Conservation (phyloP, 495 filamentous ascomycete genomes). For the Viridothelium virens region DNA sequence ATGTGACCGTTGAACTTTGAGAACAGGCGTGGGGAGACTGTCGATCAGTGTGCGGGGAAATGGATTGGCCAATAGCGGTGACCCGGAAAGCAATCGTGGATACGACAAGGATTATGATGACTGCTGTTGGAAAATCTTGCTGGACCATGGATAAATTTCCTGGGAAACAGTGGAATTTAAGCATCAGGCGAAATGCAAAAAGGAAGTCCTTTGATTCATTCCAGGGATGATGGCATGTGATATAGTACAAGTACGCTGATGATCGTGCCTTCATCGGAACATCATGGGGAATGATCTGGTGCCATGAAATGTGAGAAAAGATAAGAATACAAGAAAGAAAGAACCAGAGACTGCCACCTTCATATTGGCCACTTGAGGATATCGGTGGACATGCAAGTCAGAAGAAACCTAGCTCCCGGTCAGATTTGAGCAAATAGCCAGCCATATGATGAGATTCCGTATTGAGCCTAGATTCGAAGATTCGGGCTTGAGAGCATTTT, state of each 20-base stretch:
- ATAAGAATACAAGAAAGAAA: not conserved
- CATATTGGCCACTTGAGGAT: not conserved
- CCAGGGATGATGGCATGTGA: not conserved
- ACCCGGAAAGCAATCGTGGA: not conserved
- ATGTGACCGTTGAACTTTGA: not conserved
- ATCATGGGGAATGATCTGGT: not conserved
- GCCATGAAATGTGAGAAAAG: not conserved
- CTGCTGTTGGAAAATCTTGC: not conserved
- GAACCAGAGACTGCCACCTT: not conserved
- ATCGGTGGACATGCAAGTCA: not conserved
- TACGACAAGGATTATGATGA: not conserved
- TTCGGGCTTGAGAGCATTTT: too few relatives aligned
- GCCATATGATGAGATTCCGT: too few relatives aligned
- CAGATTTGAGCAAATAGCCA: not conserved
- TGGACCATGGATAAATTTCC: not conserved
- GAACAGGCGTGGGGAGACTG: not conserved
- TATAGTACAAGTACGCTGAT: slow-evolving; percentile 3
- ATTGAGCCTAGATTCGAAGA: too few relatives aligned
- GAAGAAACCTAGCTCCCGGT: not conserved
- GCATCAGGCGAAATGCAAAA: not conserved
- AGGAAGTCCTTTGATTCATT: not conserved
- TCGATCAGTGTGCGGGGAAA: slow-evolving; percentile 4
- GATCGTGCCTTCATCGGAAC: not conserved
- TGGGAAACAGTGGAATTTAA: not conserved
- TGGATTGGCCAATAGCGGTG: not conserved